These are phyloP conservation scores for Takashimella koratensis DNA, from an alignment of 1,284 basidiomycete genomes.

Conservation along the genomic window DNA sequence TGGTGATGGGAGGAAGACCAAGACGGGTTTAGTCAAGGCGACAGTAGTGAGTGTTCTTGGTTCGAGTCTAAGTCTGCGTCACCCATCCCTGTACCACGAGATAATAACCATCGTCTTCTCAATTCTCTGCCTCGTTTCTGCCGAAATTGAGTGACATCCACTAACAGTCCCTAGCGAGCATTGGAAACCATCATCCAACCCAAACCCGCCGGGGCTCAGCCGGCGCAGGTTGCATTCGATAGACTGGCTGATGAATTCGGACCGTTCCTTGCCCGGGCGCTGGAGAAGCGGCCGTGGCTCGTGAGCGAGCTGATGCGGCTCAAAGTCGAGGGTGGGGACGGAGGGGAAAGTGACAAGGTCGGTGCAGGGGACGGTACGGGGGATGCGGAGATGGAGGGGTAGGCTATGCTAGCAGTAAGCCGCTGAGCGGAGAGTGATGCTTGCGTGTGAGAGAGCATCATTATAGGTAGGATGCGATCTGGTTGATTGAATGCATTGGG, in stretches of 20 bases:
- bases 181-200: conserved; percentile 14
- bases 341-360: neutral
- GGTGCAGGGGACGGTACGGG: neutral
- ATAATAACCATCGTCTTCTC: neutral
- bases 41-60: conserved; percentile 19
- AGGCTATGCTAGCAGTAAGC: no score
- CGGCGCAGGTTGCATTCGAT: conserved; percentile 12
- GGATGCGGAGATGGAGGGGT: neutral
- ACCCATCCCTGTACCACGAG: neutral
- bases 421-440: no score
- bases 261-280: conserved; percentile 19
- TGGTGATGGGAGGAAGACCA: conserved; percentile 22
- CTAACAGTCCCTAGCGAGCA: conserved; percentile 13
- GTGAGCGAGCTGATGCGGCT: conserved; percentile 27
- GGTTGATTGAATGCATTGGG: no score
- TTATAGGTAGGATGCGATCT: no score
- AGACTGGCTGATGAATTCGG: conserved; percentile 28
- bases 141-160: no score
- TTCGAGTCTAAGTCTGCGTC: neutral
- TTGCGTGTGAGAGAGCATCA: no score
- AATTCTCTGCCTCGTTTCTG: no score
- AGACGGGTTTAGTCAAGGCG: conserved; percentile 33
- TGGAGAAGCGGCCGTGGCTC: conserved; percentile 38
- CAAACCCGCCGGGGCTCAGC: conserved; percentile 17
- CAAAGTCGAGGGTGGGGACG: conserved; percentile 7